Percentiles rank a stretch among this genome's conserved stretches.
Evolutionary conservation across 2,329 filamentous ascomycete genomes (phyloP).

Genomic region (Fusarium chuoi): DNA sequence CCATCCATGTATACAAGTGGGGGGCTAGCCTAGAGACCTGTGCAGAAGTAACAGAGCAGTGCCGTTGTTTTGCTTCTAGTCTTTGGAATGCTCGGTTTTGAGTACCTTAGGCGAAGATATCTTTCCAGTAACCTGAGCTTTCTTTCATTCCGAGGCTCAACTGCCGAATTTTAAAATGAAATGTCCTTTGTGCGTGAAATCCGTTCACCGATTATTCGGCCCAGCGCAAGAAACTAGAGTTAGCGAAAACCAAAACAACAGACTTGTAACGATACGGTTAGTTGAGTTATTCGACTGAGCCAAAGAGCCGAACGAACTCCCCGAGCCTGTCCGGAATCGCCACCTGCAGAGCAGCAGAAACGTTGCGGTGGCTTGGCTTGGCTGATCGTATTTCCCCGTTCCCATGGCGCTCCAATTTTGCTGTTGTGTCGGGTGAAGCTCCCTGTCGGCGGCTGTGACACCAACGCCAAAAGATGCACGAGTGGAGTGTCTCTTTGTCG

Average conservation of each 20-base stretch:
- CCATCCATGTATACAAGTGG: slow-evolving; percentile 25
- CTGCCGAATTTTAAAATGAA: neutral
- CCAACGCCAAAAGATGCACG: slow-evolving; percentile 1
- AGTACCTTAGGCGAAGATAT: neutral
- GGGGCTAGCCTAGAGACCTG: neutral
- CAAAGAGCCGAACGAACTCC: slow-evolving; percentile 26
- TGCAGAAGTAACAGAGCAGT: neutral
- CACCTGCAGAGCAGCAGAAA: slow-evolving; percentile 2
- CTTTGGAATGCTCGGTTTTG: neutral
- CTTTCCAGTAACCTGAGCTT: neutral
- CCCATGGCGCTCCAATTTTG: slow-evolving; percentile 16
- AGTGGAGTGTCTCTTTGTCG: slow-evolving; percentile 24
- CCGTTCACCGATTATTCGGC: slow-evolving; percentile 20
- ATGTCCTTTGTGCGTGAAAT: slow-evolving; percentile 17
- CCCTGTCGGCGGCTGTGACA: neutral
- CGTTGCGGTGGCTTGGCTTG: neutral
- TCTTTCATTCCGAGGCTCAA: neutral
- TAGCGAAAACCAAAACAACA: slow-evolving; percentile 4
- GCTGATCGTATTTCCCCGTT: slow-evolving; percentile 19
- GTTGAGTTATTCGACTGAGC: slow-evolving; percentile 3
- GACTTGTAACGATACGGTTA: slow-evolving; percentile 23
- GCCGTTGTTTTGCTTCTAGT: neutral
- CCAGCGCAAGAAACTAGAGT: slow-evolving; percentile 1
- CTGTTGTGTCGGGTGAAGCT: slow-evolving; percentile 5
- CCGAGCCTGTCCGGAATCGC: slow-evolving; percentile 25